phyloP scores from a whole-genome alignment of 805 yeast genomes.

The Yarrowia bubula region DNA sequence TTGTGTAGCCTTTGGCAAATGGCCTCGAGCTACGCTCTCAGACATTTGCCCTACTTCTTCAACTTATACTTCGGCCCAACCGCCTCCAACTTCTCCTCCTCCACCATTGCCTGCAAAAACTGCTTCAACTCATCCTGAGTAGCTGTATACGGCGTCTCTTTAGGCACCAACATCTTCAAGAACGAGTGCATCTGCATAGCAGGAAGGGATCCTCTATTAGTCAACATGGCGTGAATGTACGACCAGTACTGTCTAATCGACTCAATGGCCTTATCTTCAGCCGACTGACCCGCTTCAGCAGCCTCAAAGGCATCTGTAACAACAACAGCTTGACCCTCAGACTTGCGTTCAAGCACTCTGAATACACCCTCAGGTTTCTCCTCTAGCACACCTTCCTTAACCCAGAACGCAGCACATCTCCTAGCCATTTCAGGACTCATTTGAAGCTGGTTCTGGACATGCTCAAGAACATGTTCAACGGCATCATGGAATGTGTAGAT shows the following conservation, averaged over 20 bases:
- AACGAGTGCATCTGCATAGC: slow-evolving; percentile 52
- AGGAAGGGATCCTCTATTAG: slow-evolving; percentile 53
- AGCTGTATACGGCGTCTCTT: slow-evolving; percentile 45
- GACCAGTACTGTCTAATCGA: slow-evolving; percentile 47
- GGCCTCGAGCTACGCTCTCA: no score
- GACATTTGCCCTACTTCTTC: slow-evolving; percentile 28
- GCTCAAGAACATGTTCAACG: slow-evolving; percentile 38
- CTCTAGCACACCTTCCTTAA: slow-evolving; percentile 51
- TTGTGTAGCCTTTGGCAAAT: no score
- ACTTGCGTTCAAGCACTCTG: slow-evolving; percentile 44
- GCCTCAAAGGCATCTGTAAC: slow-evolving; percentile 28
- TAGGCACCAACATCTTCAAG: slow-evolving; percentile 55
- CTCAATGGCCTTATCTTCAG: slow-evolving; percentile 37
- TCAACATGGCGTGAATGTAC: slow-evolving; percentile 55
- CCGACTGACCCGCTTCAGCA: slow-evolving; percentile 33
- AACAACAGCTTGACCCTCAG: slow-evolving; percentile 29
- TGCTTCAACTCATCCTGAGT: slow-evolving; percentile 45
- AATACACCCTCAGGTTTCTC: slow-evolving; percentile 43
- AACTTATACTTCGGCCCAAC: slow-evolving; percentile 43
- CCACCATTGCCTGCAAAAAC: slow-evolving; percentile 46
- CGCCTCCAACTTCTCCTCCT: slow-evolving; percentile 44
- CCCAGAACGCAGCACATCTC: slow-evolving; percentile 60
- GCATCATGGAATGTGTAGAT: slow-evolving; percentile 48
- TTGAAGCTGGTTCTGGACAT: slow-evolving; percentile 42
- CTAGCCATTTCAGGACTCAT: slow-evolving; percentile 47